Base-by-base conservation (phyloP, 2,329 filamentous ascomycete species). In the Lachnellula cervina region DNA sequence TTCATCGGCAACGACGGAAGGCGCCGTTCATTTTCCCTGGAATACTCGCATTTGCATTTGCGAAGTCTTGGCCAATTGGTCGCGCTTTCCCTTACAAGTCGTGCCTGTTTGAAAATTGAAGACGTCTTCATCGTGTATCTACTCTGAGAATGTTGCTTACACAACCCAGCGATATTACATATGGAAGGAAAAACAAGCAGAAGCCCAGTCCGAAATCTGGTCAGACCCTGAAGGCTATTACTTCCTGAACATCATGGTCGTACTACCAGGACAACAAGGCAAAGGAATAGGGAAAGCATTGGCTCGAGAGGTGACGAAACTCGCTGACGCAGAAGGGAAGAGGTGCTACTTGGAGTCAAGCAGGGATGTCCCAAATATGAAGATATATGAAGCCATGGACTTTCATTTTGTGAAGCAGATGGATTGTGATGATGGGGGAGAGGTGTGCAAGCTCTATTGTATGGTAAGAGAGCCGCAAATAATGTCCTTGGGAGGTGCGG, bases 211-310 rank as follows among this genome's bases (percentile, higher is more conserved):
- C 0, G 72, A 79, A 25, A 71, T 89, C 3, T 90, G 86, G 87
- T 81, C 74, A 0, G 83, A 88, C 55, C 76, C 79, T 0, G 74
- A 77, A 5, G 87, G 87, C 0, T 90, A 90, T 65, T 90, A 89
- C 65, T 90, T 90, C 62, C 85, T 87, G 61, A 90, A 90, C 65
- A 88, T 90, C 58, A 82, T 90, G 64, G 85, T 86, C 0, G 86
- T 90, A 1, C 69, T 81, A 16, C 84, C 86, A 0, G 78, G 82
- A 49, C 78, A 77, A 34, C 86, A 89, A 67, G 84, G 85, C 0
- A 80, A 77, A 63, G 87, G 87, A 0, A 79, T 90, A 2, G 87
- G 86, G 0, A 81, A 80, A 57, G 75, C 77, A 59, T 70, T 90
- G 63, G 85, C 89, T 72, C 75, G 82, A 62, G 75, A 77, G 44